phyloP scores from a whole-genome alignment of 768 basidiomycete species.

The Tulasnella sp. region DNA sequence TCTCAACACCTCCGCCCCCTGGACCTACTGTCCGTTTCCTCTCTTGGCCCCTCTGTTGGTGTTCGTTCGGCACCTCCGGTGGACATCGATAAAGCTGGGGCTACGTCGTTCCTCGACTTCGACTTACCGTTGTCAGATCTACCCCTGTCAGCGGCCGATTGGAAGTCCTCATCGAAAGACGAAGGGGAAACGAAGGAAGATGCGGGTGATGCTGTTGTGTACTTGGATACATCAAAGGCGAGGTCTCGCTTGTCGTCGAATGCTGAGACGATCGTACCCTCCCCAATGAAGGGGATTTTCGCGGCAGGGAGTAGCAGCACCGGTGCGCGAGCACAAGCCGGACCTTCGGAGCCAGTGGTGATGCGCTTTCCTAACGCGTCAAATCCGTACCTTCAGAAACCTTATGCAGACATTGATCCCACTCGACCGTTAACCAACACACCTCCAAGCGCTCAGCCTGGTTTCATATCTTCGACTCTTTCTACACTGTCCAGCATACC shows the following conservation, averaged over 20 bases:
- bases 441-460: constrained; percentile 26
- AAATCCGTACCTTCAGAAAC: constrained; percentile 19
- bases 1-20: not conserved
- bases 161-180: not conserved
- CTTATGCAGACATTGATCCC: constrained; percentile 27
- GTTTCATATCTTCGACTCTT: constrained; percentile 31
- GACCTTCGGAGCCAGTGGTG: not conserved
- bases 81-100: not conserved
- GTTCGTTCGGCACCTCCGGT: constrained; percentile 6
- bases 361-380: not conserved
- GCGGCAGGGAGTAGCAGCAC: not conserved
- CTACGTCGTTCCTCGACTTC: constrained; percentile 9
- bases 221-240: not conserved
- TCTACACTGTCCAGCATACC: not conserved
- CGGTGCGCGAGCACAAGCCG: not conserved
- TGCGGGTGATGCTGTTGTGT: not conserved
- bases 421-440: constrained; percentile 44
- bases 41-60: not conserved
- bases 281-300: constrained; percentile 3
- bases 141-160: not conserved
- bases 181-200: not conserved
- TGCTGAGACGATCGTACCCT: constrained; percentile 5
- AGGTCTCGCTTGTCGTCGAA: constrained; percentile 4
- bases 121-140: not conserved
- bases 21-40: not conserved